These are phyloP conservation scores for Calonectria pauciramosa DNA, from an alignment of 2,329 filamentous ascomycete genomes.

Conservation along the genomic window DNA sequence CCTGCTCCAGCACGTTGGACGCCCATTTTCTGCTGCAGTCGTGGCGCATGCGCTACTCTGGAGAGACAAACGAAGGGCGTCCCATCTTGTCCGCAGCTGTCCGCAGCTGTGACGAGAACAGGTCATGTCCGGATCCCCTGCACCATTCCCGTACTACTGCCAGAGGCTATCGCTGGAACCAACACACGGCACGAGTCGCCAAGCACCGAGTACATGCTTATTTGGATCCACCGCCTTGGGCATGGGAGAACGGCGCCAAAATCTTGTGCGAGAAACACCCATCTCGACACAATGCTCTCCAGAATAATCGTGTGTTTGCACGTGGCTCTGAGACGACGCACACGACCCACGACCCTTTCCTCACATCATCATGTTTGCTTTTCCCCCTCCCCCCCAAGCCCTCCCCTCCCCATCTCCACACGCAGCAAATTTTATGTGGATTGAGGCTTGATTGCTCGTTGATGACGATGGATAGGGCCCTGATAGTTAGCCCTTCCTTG, in stretches of 20 bases:
- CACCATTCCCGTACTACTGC: background rate
- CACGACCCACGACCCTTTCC: background rate
- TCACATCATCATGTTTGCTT: slow-evolving; percentile 6
- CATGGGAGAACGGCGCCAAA: background rate
- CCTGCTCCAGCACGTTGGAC: background rate
- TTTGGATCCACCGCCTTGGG: background rate
- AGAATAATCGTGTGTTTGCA: slow-evolving; percentile 8
- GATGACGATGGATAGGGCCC: background rate
- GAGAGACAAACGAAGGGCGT: background rate
- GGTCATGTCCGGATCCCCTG: background rate
- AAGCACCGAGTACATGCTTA: background rate
- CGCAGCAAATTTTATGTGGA: slow-evolving; percentile 2
- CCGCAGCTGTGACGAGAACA: background rate
- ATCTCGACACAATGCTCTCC: background rate
- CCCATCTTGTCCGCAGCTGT: background rate
- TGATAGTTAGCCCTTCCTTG: background rate
- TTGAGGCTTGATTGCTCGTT: background rate
- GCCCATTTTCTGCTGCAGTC: background rate
- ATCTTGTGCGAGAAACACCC: background rate
- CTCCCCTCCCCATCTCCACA: slow-evolving; percentile 3
- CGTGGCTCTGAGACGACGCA: slow-evolving; percentile 23
- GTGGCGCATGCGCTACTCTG: slow-evolving; percentile 12
- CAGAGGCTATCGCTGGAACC: background rate
- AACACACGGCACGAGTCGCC: background rate
- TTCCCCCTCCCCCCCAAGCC: background rate